Evolutionary conservation across 495 filamentous ascomycete species (phyloP), one percentile per base, ranked within the genome.

Genomic region (Rhypophila decipiens): DNA sequence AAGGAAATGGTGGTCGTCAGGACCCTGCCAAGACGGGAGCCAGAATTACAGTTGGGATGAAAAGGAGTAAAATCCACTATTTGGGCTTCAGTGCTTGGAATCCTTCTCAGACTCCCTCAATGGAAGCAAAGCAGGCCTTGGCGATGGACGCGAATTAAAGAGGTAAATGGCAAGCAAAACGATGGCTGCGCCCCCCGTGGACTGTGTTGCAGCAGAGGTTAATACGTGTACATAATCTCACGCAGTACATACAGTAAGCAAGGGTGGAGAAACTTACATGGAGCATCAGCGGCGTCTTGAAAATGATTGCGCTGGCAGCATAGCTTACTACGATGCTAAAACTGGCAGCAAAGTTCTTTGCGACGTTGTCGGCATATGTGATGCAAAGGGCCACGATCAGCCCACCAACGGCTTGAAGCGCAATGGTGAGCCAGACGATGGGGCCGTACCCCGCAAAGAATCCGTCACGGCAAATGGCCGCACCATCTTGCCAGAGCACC

Each of bases 391-490:
- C 79, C 4, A 84, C 75, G 1, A 82, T 50, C n/a, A 87, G 71
- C 5, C 85, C 84, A 35, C 83, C 84, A 9, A 80, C 43, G 0
- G 84, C 81, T 55, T 88, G 85, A 20, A 84, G 60, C 7, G 66
- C 39, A 22, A 88, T 77, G 2, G 79, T 77, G 7, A 71, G 60
- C 84, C 84, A 87, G 4, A 88, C 85, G 13, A 79, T 67, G 70
- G 74, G 75, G 51, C 83, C 84, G 63, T 87, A 88, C 8, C 85
- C 85, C 4, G 75, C 76, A 52, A 87, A 88, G 62, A 87, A 84
- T 13, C 85, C 83, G 51, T 77, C 65, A 47, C 70, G 71, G 1
- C 79, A 70, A 42, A 88, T 79, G 24, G 73, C 69, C 42, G 80
- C 80, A 15, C 84, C 85, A 57, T 88, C 85, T 38, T 79, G 72